Evolutionary conservation across 1,284 basidiomycete genomes (phyloP), one percentile per base, ranked within the genome.

Genomic region (Ceratobasidium sp.): DNA sequence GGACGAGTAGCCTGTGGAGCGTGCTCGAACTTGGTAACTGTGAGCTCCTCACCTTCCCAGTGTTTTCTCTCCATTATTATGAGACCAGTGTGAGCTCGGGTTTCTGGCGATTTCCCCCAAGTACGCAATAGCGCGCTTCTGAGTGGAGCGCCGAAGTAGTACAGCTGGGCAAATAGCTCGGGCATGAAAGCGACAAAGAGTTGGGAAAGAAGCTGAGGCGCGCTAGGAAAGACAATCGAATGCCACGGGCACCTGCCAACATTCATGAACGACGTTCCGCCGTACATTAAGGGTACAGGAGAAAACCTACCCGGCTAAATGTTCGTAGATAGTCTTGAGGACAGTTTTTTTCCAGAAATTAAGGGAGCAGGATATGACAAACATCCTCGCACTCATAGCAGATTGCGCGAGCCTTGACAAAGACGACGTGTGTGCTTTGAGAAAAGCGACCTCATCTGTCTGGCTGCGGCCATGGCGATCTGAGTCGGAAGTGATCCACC

Each of bases 21-120:
- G 50, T 69, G 50, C 14, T 52, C 50, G 3, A 69, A 38, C 23
- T 50, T 68, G 23, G 18, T 68, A 3, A 54, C 66, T 5, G 23
- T 12, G 18, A 68, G 48, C 2, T 2, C 6, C 14, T 27, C 20
- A 5, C 16, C n/a, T 50, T 44, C n/a, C 44, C 65, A 48, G 8
- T 27, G 27, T 2, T 7, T 10, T 30, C 27, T 20, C 5, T 52
- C 67, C 48, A 69, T 69, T 0, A 55, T 5, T 18, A 69, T 8
- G 10, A 69, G 18, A 4, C 67, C 67, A 12, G 67, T 69, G 16
- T 69, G 67, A 10, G 23, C 18, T 4, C 67, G 50, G 10, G 50
- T 33, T n/a, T 69, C 50, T 14, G 2, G 8, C 3, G 67, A 69
- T 20, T 69, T 69, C 0, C 16, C 67, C 67, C 67, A 69, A 0